Evolutionary conservation across 345 rosid species (phyloP), one percentile per base, ranked within the genome.

Genomic region (Odontarrhena argentea): DNA sequence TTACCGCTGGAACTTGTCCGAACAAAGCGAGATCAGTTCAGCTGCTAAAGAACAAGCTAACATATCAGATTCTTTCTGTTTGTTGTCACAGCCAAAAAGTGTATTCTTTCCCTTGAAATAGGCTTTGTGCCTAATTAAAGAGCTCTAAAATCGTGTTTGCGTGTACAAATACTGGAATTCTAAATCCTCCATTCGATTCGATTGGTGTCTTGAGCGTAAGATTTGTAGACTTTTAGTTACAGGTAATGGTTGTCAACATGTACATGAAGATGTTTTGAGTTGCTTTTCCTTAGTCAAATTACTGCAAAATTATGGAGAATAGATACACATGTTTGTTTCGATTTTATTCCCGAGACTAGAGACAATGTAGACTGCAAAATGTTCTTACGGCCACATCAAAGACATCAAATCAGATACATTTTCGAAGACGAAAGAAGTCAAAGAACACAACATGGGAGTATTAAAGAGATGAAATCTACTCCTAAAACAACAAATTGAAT

Each of bases 1-100:
- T 79, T 87, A 63, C 98, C 97, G 0, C 82, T 93, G 34, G 94
- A 93, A 78, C 92, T 90, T 71, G 77, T 86, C 25, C 82, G 92
- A 52, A 76, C 85, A 37, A 84, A 68, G 69, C 87, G 83, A 87
- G 73, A 74, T 42, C 77, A 67, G 45, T 67, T 52, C 15, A 68
- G 64, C 46, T 74, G 63, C 72, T 71, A 70, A 61, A 1, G 46
- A 69, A 52, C 60, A 60, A 52, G 30, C 68, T 57, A 52, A 60
- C 42, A 44, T 51, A 65, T 6, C 34, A 49, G 3, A 40, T 34
- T 60, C 60, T 69, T 12, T 22, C 34, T 69, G 60, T 30, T 36
- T 42, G 46, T 51, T 6, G 36, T 52, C 44, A 49, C 12, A 49
- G n/a, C 46, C 26, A 37, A 50, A 63, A 13, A 4, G 64, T 43